phyloP scores from a whole-genome alignment of 2,329 filamentous ascomycete genomes.

The Samsoniella hepiali region DNA sequence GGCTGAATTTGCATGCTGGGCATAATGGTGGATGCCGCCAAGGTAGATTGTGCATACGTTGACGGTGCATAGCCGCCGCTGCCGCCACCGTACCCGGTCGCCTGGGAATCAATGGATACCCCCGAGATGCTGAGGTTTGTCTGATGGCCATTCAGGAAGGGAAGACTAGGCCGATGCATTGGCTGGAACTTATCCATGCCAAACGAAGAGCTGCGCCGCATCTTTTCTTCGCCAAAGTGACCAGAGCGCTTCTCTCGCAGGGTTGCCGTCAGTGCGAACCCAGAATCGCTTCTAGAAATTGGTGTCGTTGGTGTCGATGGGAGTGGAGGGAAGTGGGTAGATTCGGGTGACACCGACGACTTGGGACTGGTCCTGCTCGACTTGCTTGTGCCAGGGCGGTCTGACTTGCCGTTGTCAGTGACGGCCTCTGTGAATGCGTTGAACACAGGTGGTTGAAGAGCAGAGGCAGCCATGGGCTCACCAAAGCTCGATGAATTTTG shows the following conservation, averaged over 20 bases:
- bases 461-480: constrained; percentile 49
- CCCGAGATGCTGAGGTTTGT: constrained; percentile 58
- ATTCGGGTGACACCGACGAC: constrained; percentile 70
- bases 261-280: constrained; percentile 79
- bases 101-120: constrained; percentile 61
- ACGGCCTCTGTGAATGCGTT: constrained; percentile 85
- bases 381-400: constrained; percentile 74
- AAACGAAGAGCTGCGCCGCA: constrained; percentile 92
- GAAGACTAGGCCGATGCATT: constrained; percentile 66
- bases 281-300: constrained; percentile 87
- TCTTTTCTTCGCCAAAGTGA: constrained; percentile 75
- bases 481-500: constrained; percentile 89
- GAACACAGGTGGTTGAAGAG: constrained; percentile 67
- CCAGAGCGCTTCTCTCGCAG: constrained; percentile 92
- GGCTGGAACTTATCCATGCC: constrained; percentile 69
- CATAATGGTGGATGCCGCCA: constrained; percentile 84
- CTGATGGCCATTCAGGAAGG: constrained; percentile 67
- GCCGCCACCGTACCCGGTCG: constrained; percentile 56
- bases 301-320: constrained; percentile 73
- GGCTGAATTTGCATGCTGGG: constrained; percentile 78
- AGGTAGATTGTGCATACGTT: constrained; percentile 79
- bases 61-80: constrained; percentile 72
- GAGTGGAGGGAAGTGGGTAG: constrained; percentile 71
- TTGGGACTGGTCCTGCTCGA: constrained; percentile 61
- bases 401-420: constrained; percentile 61